Base-by-base conservation (phyloP, 2,329 filamentous ascomycete species). In the Rutstroemia sp. region DNA sequence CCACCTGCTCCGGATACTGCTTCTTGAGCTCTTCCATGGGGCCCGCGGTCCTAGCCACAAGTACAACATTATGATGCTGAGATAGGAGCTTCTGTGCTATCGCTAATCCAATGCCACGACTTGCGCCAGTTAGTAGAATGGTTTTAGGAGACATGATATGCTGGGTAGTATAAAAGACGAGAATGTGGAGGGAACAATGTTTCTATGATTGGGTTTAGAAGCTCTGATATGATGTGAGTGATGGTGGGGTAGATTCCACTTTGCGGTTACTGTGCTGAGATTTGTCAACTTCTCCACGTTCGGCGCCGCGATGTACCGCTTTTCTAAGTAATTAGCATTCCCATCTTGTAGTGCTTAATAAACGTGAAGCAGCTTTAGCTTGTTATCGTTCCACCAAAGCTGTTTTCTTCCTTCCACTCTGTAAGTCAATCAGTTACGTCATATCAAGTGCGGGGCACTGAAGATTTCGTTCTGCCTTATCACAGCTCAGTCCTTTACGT, bases 81-180 rank as follows among this genome's bases (percentile, higher is more conserved):
- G 71, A 66, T 7, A 86, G 71, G 30, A 86, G 72, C 47, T 75
- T 71, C 42, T 76, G 70, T 2, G 80, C 73, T 7, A 84, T 72
- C 58, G 80, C 79, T 10, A 82, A 74, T 49, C 83, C 83, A 52
- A 86, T 79, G 25, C 83, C 83, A 57, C 81, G 80, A 70, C 81
- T 85, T 18, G 82, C 82, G 30, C 83, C 83, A 2, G 82, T 86
- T 37, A 92, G 75, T 58, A 91, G 83, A 66, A 91, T 81, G 21
- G 82, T 83, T 69, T 89, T 88, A 7, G 79, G 71, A n/a, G 74
- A 52, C 73, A 80, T 77, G 3, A 34, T 34, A 34, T 34, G 2
- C 30, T 3, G 10, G 9, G 2, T 34, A 34, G 10, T 14, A 14
- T 5, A 34, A 4, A 34, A 34, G 10, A 12, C 3, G 9, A 10